Evolutionary conservation across 2,329 filamentous ascomycete genomes (phyloP).

Genomic region (Aspergillus proliferans): DNA sequence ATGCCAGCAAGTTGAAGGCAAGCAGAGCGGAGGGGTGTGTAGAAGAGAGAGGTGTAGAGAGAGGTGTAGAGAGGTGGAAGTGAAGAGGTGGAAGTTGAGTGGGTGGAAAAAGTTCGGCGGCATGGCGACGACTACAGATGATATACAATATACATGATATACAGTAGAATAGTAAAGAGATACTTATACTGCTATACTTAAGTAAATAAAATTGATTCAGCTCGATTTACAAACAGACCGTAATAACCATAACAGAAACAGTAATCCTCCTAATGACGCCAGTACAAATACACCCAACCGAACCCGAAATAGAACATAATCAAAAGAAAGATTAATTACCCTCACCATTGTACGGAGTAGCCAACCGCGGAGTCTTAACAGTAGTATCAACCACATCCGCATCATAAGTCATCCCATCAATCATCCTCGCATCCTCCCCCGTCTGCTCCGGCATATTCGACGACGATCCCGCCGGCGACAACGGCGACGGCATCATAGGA

Average conservation of each 20-base stretch:
- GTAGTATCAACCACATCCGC: conserved; percentile 61
- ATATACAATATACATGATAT: too few species aligned
- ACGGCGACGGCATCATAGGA: conserved; percentile 31
- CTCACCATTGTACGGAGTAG: conserved; percentile 24
- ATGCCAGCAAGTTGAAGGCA: conserved; percentile 39
- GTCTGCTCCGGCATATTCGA: conserved; percentile 34
- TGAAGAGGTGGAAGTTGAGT: conserved; percentile 3
- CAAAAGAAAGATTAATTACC: neutral
- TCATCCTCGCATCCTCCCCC: conserved; percentile 53
- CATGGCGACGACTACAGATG: neutral
- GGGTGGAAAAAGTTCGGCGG: conserved; percentile 15
- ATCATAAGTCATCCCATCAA: conserved; percentile 62
- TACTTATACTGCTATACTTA: too few species aligned
- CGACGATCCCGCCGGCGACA: conserved; percentile 29
- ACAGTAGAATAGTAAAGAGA: too few species aligned
- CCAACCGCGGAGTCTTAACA: conserved; percentile 51
- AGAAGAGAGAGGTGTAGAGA: conserved; percentile 14
- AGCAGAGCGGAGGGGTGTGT: conserved; percentile 19
- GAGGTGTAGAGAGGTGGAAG: conserved; percentile 11
- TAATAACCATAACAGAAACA: neutral
- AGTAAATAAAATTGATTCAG: neutral
- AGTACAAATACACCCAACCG: neutral
- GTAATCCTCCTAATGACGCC: neutral
- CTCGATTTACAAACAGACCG: neutral
- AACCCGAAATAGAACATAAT: neutral